Conservation (phyloP, 1,139 yeast species). For the Suhomyces maxii region DNA sequence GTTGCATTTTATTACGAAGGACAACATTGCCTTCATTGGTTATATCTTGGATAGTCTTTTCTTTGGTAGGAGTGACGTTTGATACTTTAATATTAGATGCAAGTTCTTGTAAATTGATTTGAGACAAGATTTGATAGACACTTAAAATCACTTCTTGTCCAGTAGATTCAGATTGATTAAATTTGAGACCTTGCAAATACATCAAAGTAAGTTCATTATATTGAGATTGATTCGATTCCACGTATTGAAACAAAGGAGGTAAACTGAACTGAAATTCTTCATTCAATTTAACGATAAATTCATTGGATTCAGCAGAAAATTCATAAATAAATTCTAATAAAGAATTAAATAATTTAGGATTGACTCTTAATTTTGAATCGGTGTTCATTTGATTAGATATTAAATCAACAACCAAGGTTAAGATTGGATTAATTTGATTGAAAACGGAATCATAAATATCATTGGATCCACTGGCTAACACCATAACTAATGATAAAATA, state of each 20-base stretch:
- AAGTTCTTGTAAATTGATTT: conserved; percentile 45
- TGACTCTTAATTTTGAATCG: conserved; percentile 31
- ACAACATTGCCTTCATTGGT: conserved; percentile 19
- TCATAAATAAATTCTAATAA: conserved; percentile 65
- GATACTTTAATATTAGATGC: conserved; percentile 28
- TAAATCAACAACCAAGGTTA: conserved; percentile 45
- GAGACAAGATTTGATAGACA: conserved; percentile 29
- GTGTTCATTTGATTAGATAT: conserved; percentile 29
- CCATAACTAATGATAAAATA: conserved; percentile 64
- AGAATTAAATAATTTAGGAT: conserved; percentile 49
- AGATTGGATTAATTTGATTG: conserved; percentile 41
- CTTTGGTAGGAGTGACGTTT: conserved; percentile 5
- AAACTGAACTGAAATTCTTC: conserved; percentile 22
- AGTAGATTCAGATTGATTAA: conserved; percentile 56
- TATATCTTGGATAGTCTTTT: conserved; percentile 13
- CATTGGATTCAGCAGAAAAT: conserved; percentile 62
- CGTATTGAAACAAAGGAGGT: conserved; percentile 19
- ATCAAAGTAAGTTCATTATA: conserved; percentile 46
- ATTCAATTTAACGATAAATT: conserved; percentile 46
- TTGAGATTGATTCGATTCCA: conserved; percentile 15
- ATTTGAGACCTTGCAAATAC: conserved; percentile 58
- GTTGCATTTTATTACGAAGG: conserved; percentile 49
- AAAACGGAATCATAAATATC: conserved; percentile 57
- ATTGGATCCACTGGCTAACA: conserved; percentile 65
- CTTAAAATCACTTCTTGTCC: conserved; percentile 22